Conservation (phyloP, 1,284 basidiomycete genomes). For the Entoloma clypeatum region DNA sequence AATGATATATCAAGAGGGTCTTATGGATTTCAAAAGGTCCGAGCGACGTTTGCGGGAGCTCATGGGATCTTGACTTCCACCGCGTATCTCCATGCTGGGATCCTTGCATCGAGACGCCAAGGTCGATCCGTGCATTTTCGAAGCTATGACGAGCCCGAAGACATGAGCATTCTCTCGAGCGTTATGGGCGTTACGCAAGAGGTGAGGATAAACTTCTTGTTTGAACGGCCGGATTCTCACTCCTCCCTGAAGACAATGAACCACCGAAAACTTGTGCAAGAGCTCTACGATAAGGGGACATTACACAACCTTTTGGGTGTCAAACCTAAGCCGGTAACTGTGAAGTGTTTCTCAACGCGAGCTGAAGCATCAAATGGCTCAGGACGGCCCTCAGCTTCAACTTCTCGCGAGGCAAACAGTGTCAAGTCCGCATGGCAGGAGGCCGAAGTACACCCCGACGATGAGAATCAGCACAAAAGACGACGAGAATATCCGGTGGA, state of each 20-base stretch:
- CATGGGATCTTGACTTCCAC: slow-evolving; percentile 77
- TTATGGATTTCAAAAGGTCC: slow-evolving; percentile 80
- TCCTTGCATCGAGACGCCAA: slow-evolving; percentile 50
- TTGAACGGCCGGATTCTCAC: slow-evolving; percentile 13
- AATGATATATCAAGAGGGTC: slow-evolving; percentile 94
- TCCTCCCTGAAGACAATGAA: slow-evolving; percentile 55
- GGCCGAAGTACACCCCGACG: slow-evolving; percentile 37
- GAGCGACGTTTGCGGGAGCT: slow-evolving; percentile 82
- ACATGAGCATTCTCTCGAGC: slow-evolving; percentile 76
- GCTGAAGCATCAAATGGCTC: slow-evolving; percentile 6
- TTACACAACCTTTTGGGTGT: slow-evolving; percentile 64
- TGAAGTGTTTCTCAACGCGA: slow-evolving; percentile 11
- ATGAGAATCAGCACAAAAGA: slow-evolving; percentile 21
- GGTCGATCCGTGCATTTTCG: slow-evolving; percentile 46
- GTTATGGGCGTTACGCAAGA: slow-evolving; percentile 84
- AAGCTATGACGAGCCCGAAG: slow-evolving; percentile 48
- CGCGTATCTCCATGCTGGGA: slow-evolving; percentile 53
- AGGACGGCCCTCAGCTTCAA: slow-evolving; percentile 8
- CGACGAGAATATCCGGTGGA: slow-evolving; percentile 19
- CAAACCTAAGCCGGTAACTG: slow-evolving; percentile 29
- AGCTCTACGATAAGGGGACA: slow-evolving; percentile 60
- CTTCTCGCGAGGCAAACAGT: slow-evolving; percentile 9
- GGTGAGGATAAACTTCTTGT: slow-evolving; percentile 47
- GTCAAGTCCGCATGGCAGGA: slow-evolving; percentile 33
- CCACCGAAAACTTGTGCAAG: slow-evolving; percentile 63